phyloP scores from a whole-genome alignment of 257 asterid species.

The Fraxinus cuspidata region DNA sequence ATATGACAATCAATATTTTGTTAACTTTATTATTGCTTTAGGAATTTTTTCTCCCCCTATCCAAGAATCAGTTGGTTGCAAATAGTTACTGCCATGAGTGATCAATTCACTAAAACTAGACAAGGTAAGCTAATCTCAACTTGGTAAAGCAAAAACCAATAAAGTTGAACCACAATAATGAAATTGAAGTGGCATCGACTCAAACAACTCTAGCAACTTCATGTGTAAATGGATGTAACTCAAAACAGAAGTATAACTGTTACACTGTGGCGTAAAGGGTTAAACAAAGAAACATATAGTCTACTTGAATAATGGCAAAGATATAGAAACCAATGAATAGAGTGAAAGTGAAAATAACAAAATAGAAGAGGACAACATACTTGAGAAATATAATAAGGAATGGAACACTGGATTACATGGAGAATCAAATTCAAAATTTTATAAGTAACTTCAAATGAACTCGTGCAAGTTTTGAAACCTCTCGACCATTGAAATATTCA shows the following conservation, averaged over 20 bases:
- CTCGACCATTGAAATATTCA: neutral
- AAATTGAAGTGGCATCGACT: constrained; percentile 6
- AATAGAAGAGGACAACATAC: neutral
- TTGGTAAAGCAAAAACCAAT: neutral
- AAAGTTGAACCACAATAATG: neutral
- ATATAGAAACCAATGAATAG: neutral
- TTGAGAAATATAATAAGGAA: neutral
- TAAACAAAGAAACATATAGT: too few species aligned
- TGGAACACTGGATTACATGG: neutral
- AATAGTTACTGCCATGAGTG: neutral
- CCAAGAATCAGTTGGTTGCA: neutral
- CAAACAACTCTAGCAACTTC: neutral
- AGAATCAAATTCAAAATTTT: neutral
- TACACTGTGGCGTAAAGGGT: neutral
- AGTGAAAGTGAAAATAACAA: neutral
- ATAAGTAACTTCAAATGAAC: neutral
- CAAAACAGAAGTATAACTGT: neutral
- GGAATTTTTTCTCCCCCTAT: neutral
- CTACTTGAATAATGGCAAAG: neutral
- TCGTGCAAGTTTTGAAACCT: neutral
- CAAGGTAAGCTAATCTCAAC: neutral
- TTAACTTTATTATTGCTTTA: neutral
- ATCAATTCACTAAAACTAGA: neutral
- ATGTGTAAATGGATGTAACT: constrained; percentile 4
- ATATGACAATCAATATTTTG: neutral